Evolutionary conservation across 192 early-diverging fungal genomes (phyloP).

Genomic region (Piromyces sp.): DNA sequence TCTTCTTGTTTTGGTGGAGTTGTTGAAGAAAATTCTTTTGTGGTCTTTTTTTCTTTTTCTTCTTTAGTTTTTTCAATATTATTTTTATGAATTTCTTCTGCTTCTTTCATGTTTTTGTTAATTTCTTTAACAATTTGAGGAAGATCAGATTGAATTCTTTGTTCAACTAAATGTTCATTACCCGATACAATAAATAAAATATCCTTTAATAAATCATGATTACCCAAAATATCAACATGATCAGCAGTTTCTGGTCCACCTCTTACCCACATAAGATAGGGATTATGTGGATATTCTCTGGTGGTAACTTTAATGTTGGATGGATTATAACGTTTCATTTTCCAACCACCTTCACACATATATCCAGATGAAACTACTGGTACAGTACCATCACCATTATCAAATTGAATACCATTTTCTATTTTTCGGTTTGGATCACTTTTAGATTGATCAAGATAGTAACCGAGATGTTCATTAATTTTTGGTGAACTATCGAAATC

Average conservation of each 20-base stretch:
- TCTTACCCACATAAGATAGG: conserved; percentile 40
- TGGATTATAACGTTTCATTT: conserved; percentile 64
- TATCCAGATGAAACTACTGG: conserved; percentile 70
- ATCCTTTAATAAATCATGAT: conserved; percentile 44
- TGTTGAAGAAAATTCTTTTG: too few species aligned
- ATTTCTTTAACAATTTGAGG: conserved; percentile 13
- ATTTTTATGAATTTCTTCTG: not conserved
- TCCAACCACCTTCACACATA: conserved; percentile 77
- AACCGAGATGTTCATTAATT: conserved; percentile 14
- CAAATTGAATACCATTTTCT: conserved; percentile 45
- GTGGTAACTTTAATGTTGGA: conserved; percentile 46
- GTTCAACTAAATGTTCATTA: conserved; percentile 12
- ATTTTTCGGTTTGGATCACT: conserved; percentile 37
- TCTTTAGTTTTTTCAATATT: conserved; percentile 1
- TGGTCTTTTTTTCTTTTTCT: not conserved
- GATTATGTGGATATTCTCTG: conserved; percentile 48
- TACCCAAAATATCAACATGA: conserved; percentile 79
- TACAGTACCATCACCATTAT: conserved; percentile 71
- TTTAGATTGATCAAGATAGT: conserved; percentile 19
- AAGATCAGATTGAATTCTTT: conserved; percentile 22
- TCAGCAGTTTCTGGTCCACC: conserved; percentile 61
- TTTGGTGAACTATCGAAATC: conserved; percentile 6
- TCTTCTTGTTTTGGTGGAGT: too few species aligned
- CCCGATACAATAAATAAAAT: conserved; percentile 33
- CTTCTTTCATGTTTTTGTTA: not conserved